Percentiles rank a stretch among this genome's conserved stretches.
Conservation (phyloP, 2,329 filamentous ascomycete species). For the Emericellopsis cladophorae region DNA sequence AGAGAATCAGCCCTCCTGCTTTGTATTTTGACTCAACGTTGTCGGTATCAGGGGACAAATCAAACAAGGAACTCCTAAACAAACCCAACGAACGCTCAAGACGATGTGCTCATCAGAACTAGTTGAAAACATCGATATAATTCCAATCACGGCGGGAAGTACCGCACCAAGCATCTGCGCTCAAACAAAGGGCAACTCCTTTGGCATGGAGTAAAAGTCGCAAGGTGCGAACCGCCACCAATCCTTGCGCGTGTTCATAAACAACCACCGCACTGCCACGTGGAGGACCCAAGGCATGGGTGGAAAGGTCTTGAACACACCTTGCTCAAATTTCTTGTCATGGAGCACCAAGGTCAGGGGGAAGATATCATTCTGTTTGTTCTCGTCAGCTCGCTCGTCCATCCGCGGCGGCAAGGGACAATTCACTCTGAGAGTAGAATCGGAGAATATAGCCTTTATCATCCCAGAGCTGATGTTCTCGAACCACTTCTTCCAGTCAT, state of each 20-base stretch:
- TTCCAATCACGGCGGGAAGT: neutral
- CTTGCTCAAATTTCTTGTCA: constrained; percentile 12
- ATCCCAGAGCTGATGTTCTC: constrained; percentile 6
- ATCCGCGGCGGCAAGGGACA: neutral
- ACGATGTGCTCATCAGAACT: neutral
- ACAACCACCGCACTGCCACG: constrained; percentile 18
- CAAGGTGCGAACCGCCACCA: constrained; percentile 23
- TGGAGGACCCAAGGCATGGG: constrained; percentile 13
- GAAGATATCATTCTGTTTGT: constrained; percentile 8
- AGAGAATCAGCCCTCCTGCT: too few species aligned
- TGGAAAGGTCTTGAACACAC: constrained; percentile 12
- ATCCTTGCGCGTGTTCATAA: constrained; percentile 18
- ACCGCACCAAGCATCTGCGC: neutral
- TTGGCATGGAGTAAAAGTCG: constrained; percentile 13
- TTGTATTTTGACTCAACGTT: too few species aligned
- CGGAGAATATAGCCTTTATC: constrained; percentile 4
- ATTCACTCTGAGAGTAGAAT: neutral
- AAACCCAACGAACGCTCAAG: too few species aligned
- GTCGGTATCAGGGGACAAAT: too few species aligned
- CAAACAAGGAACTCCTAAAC: too few species aligned
- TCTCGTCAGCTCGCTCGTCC: neutral
- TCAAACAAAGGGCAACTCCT: constrained; percentile 21
- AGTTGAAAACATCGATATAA: neutral
- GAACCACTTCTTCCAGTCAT: constrained; percentile 19
- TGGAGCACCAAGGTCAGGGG: constrained; percentile 13